Evolutionary conservation across 805 yeast genomes (phyloP).

Genomic region (Cyberlindnera misumaiensis): DNA sequence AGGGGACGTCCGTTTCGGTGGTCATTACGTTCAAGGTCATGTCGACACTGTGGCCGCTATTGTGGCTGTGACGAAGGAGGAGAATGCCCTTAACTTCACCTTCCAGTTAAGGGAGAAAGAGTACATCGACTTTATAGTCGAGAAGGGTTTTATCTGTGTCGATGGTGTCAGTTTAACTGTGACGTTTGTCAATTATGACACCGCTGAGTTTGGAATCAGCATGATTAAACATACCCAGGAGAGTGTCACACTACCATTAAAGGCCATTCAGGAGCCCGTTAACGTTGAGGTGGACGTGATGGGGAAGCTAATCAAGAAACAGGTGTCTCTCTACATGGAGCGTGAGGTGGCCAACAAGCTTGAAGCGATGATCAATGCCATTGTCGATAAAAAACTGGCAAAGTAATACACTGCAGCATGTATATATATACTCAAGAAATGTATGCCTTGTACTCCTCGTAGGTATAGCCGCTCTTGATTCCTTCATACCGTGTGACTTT

Average conservation of each 20-base stretch:
- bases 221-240: slow-evolving; percentile 88
- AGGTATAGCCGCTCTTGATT: slow-evolving; percentile 35
- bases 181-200: slow-evolving; percentile 60
- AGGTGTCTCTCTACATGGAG: slow-evolving; percentile 50
- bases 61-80: slow-evolving; percentile 43
- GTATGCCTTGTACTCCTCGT: slow-evolving; percentile 30
- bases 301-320: slow-evolving; percentile 88
- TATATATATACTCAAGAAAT: not conserved
- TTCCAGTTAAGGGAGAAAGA: slow-evolving; percentile 62
- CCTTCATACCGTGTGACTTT: slow-evolving; percentile 53
- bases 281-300: slow-evolving; percentile 93
- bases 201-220: slow-evolving; percentile 67
- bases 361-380: slow-evolving; percentile 10
- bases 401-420: not conserved
- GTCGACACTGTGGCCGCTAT: slow-evolving; percentile 56
- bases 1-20: slow-evolving; percentile 83
- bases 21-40: slow-evolving; percentile 97
- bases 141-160: slow-evolving; percentile 87
- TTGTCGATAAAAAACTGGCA: slow-evolving; percentile 39
- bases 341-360: slow-evolving; percentile 23
- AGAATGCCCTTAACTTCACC: slow-evolving; percentile 70
- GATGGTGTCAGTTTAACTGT: slow-evolving; percentile 94
- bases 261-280: slow-evolving; percentile 55
- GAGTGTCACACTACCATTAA: slow-evolving; percentile 67
- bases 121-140: slow-evolving; percentile 69